These are phyloP conservation scores for Beauveria bassiana DNA, from an alignment of 2,329 filamentous ascomycete species.

Conservation along the genomic window DNA sequence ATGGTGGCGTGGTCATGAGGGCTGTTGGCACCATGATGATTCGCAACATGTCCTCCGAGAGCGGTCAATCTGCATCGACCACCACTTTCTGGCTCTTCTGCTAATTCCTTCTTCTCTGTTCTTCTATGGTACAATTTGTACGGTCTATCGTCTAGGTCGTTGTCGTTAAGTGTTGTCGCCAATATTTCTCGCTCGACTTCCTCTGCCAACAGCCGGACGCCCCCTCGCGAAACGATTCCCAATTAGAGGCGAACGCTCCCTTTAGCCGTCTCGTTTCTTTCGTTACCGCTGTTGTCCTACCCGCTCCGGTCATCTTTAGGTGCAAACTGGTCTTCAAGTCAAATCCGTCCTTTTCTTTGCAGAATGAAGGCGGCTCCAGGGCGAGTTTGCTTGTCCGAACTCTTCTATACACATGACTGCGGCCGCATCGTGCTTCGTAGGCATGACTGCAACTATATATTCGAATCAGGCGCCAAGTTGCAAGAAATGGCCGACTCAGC, in stretches of 20 bases:
- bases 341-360: constrained; percentile 54
- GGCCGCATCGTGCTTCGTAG: constrained; percentile 68
- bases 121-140: neutral
- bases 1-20: neutral
- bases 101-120: neutral
- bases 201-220: constrained; percentile 13
- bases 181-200: neutral
- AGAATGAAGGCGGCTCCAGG: constrained; percentile 38
- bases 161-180: too few species aligned
- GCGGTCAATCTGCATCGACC: neutral
- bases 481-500: constrained; percentile 58
- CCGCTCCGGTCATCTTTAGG: constrained; percentile 62
- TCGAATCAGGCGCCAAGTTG: constrained; percentile 52
- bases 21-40: neutral
- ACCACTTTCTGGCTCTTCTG: neutral
- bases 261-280: constrained; percentile 25
- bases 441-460: constrained; percentile 68
- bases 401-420: constrained; percentile 52
- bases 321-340: constrained; percentile 11
- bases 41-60: neutral
- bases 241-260: constrained; percentile 58
- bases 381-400: constrained; percentile 55
- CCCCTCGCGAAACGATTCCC: constrained; percentile 46
- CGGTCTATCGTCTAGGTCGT: neutral
- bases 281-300: constrained; percentile 37